Percentiles rank a stretch among this genome's conserved stretches.
Evolutionary conservation across 257 asterid species (phyloP).

Genomic region (Capsicum rhomboideum): DNA sequence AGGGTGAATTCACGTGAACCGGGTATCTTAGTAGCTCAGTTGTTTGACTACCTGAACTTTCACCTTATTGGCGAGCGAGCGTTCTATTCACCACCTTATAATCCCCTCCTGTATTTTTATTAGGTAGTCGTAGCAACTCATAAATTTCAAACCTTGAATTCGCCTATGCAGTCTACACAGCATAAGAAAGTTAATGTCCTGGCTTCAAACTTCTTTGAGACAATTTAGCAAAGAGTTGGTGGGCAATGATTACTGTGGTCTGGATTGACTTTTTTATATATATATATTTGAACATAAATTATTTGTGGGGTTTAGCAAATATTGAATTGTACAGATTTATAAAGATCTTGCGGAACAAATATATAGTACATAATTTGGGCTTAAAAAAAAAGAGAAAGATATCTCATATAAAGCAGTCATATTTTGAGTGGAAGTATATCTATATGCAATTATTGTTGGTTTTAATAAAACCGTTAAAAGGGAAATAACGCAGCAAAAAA

Average conservation of each 20-base stretch:
- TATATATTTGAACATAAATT: neutral
- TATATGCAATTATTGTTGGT: neutral
- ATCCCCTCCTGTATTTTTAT: too few species aligned
- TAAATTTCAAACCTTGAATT: neutral
- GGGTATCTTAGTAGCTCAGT: too few species aligned
- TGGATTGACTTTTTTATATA: neutral
- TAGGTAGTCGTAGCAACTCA: neutral
- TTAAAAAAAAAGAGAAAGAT: neutral
- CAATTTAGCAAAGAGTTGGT: conserved; percentile 30
- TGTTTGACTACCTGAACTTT: too few species aligned
- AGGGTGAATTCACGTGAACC: neutral
- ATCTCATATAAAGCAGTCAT: neutral
- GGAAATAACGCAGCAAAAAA: too few species aligned
- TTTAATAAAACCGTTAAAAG: too few species aligned
- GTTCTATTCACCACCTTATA: too few species aligned
- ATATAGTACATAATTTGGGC: neutral
- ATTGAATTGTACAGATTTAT: neutral
- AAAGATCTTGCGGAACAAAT: neutral
- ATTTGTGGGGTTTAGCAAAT: neutral
- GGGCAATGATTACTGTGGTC: neutral
- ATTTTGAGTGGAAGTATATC: neutral
- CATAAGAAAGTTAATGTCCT: neutral
- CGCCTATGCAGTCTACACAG: neutral
- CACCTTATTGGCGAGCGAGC: too few species aligned
- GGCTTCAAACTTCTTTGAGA: neutral